A percentile compares a stretch with the other conserved stretches of the same genome.
Conservation (phyloP, 2,329 filamentous ascomycete species). For the Penicillium vulpinum region DNA sequence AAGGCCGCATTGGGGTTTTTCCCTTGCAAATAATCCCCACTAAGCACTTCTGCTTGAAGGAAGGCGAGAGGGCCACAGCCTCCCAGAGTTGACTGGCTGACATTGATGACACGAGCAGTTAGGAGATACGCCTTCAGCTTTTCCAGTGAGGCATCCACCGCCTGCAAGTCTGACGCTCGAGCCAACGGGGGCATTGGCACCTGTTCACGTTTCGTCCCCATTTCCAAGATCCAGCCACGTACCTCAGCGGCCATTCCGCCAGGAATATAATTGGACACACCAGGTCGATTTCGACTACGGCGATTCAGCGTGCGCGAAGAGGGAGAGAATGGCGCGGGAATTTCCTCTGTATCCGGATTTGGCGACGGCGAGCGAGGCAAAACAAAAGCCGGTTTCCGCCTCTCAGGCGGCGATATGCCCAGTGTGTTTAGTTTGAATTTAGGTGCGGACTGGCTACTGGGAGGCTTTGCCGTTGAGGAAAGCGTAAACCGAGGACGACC, state of each 20-base stretch:
- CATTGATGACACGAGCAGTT: constrained; percentile 18
- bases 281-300: constrained; percentile 28
- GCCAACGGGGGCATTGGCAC: background rate
- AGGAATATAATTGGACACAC: constrained; percentile 31
- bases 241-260: constrained; percentile 45
- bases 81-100: constrained; percentile 17
- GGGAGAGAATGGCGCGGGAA: constrained; percentile 39
- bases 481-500: constrained; percentile 33
- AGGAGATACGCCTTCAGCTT: constrained; percentile 18
- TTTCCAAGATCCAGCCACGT: constrained; percentile 45
- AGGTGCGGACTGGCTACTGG: constrained; percentile 18
- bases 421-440: constrained; percentile 16
- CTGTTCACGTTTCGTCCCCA: constrained; percentile 34
- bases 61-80: constrained; percentile 32
- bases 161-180: background rate
- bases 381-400: constrained; percentile 39
- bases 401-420: constrained; percentile 16
- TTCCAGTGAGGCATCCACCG: background rate
- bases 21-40: background rate
- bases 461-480: constrained; percentile 23
- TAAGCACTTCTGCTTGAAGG: constrained; percentile 14
- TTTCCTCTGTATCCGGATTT: constrained; percentile 20
- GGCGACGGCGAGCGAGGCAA: constrained; percentile 41
- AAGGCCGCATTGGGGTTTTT: background rate
- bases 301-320: constrained; percentile 33